Evolutionary conservation across 1,139 yeast genomes (phyloP).

Genomic region (Blastobotrys raffinosifermentans): DNA sequence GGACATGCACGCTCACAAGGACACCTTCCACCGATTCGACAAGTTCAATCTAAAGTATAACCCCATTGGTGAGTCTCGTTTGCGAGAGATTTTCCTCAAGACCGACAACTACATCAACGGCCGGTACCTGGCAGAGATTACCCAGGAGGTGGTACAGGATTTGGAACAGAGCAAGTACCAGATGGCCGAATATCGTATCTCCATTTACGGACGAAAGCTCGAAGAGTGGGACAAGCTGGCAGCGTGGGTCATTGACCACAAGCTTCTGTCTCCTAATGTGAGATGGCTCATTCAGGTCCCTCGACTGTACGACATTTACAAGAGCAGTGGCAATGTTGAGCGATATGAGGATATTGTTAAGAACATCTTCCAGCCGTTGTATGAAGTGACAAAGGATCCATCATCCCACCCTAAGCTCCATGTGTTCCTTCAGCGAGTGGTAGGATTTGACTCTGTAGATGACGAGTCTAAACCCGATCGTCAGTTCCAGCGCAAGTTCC

Average conservation of each 20-base stretch:
- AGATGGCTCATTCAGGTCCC: constrained; percentile 98
- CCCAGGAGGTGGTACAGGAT: constrained; percentile 87
- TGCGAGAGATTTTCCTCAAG: constrained; percentile 90
- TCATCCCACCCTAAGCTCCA: constrained; percentile 80
- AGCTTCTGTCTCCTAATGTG: constrained; percentile 85
- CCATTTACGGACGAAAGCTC: constrained; percentile 81
- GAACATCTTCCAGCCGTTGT: constrained; percentile 83
- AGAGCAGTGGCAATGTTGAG: constrained; percentile 62
- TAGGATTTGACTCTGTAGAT: constrained; percentile 97
- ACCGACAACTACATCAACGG: constrained; percentile 93
- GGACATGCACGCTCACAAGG: constrained; percentile 99
- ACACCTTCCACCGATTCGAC: constrained; percentile 95
- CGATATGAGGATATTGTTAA: constrained; percentile 70
- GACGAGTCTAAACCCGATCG: constrained; percentile 93
- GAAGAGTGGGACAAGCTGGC: constrained; percentile 97
- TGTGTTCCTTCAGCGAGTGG: constrained; percentile 83
- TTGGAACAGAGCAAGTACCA: constrained; percentile 93
- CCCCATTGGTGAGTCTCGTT: constrained; percentile 95
- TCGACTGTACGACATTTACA: constrained; percentile 83
- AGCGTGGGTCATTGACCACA: constrained; percentile 90
- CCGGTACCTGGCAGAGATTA: constrained; percentile 82
- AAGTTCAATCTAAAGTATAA: constrained; percentile 95
- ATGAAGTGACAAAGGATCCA: constrained; percentile 86
- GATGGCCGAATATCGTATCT: constrained; percentile 93
- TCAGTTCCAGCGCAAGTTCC: constrained; percentile 71